phyloP scores from a whole-genome alignment of 345 rosid species.

The Boechera stricta region DNA sequence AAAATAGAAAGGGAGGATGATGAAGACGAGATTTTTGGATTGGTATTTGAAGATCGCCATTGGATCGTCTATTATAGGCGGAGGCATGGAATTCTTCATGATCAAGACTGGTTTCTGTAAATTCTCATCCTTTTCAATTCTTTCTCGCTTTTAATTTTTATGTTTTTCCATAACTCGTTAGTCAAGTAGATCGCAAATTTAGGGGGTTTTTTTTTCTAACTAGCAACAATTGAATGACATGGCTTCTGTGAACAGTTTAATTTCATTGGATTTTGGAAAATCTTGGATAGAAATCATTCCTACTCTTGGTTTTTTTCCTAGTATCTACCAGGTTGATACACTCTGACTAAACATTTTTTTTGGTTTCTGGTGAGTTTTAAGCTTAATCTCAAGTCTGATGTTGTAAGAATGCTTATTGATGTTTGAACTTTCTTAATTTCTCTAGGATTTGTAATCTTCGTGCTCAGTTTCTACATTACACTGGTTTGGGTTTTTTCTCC shows the following conservation, averaged over 20 bases:
- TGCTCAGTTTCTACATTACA: no score
- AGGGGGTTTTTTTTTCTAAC: neutral
- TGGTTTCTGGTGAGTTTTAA: neutral
- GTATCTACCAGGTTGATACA: no score
- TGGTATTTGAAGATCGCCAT: slow-evolving; percentile 86
- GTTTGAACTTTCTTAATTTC: slow-evolving; percentile 10
- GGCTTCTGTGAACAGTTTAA: no score
- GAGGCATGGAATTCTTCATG: slow-evolving; percentile 94
- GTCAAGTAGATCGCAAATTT: neutral
- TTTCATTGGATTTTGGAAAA: neutral
- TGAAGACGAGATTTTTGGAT: slow-evolving; percentile 63
- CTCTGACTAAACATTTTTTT: neutral
- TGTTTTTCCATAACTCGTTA: no score
- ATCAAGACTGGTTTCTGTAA: slow-evolving; percentile 92
- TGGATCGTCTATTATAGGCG: slow-evolving; percentile 76
- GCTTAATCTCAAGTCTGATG: neutral
- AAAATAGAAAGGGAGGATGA: slow-evolving; percentile 26
- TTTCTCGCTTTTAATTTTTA: slow-evolving; percentile 8
- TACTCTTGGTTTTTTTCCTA: no score
- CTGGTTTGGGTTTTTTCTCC: neutral
- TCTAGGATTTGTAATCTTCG: no score
- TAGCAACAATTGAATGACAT: neutral
- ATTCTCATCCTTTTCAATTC: slow-evolving; percentile 47
- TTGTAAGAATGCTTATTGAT: neutral
- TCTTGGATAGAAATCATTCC: neutral